A percentile compares a stretch with the other conserved stretches of the same genome.
Conservation (phyloP, 1,139 yeast species). For the Blastobotrys niveus region DNA sequence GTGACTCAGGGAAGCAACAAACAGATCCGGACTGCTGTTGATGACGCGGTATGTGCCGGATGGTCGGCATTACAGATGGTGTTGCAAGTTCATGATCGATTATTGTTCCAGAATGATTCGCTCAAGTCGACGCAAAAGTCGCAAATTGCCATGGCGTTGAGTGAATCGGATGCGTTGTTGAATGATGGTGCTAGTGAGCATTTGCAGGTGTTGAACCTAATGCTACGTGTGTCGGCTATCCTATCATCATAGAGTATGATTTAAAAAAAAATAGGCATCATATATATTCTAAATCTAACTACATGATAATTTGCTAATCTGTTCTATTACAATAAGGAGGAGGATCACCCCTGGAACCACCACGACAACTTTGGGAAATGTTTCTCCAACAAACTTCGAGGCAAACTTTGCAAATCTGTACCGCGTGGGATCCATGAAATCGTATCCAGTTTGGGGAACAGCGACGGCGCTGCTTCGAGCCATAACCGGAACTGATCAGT, state of each 20-base stretch:
- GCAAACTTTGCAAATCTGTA: too few relatives aligned
- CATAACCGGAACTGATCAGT: too few relatives aligned
- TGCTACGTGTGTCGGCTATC: too few relatives aligned
- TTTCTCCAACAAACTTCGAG: neutral
- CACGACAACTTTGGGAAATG: neutral
- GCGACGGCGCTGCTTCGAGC: too few relatives aligned
- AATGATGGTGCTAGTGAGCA: constrained; percentile 90
- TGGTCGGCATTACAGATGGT: constrained; percentile 82
- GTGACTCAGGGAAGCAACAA: constrained; percentile 37
- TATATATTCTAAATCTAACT: too few relatives aligned
- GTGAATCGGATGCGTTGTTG: constrained; percentile 69
- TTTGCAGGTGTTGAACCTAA: constrained; percentile 68
- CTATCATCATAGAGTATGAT: too few relatives aligned
- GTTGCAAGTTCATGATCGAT: constrained; percentile 71
- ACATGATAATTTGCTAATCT: too few relatives aligned
- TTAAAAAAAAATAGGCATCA: too few relatives aligned
- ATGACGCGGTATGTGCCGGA: constrained; percentile 61
- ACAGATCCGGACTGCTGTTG: constrained; percentile 45
- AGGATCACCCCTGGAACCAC: too few relatives aligned
- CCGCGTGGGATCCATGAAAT: too few relatives aligned
- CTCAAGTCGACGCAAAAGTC: constrained; percentile 56
- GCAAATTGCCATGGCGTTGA: constrained; percentile 55
- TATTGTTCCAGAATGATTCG: constrained; percentile 51
- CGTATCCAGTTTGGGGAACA: too few relatives aligned
- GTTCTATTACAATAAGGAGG: too few relatives aligned